Evolutionary conservation across 2,329 filamentous ascomycete species (phyloP).

Genomic region (Fusarium veterinarium): DNA sequence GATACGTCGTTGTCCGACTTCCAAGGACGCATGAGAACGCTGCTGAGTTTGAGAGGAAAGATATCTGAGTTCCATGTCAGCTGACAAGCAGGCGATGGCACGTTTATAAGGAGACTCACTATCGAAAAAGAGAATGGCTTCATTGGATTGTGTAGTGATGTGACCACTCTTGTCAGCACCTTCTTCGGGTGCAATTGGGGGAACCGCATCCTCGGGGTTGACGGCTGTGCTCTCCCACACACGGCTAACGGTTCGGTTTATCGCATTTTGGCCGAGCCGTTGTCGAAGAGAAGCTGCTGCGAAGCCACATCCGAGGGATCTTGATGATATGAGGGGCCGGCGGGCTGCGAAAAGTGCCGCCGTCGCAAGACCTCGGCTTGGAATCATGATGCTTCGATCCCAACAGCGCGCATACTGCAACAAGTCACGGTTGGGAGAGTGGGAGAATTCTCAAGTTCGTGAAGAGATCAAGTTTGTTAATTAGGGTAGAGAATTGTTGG

Average conservation of each 20-base stretch:
- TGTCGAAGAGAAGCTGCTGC: conserved; percentile 25
- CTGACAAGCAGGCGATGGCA: background rate
- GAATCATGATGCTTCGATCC: conserved; percentile 44
- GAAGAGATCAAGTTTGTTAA: background rate
- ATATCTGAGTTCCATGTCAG: conserved; percentile 67
- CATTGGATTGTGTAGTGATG: conserved; percentile 79
- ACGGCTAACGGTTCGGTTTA: conserved; percentile 21
- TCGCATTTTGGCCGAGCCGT: conserved; percentile 2
- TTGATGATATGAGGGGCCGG: conserved; percentile 32
- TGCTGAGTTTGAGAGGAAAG: conserved; percentile 79
- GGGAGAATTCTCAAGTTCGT: background rate
- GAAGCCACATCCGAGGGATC: conserved; percentile 16
- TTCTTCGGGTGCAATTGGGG: conserved; percentile 28
- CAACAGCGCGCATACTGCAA: conserved; percentile 21
- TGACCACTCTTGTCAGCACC: conserved; percentile 80
- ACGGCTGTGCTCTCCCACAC: conserved; percentile 44
- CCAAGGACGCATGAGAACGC: conserved; percentile 60
- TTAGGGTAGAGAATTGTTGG: background rate
- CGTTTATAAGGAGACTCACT: conserved; percentile 64
- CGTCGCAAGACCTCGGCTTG: conserved; percentile 41
- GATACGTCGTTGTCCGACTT: conserved; percentile 61
- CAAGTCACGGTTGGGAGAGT: background rate
- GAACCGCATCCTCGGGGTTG: conserved; percentile 19
- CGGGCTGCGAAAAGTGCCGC: conserved; percentile 40
- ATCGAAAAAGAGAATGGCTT: conserved; percentile 90